Conservation (phyloP, 208 protist species). For the Wallacemonas sp. region DNA sequence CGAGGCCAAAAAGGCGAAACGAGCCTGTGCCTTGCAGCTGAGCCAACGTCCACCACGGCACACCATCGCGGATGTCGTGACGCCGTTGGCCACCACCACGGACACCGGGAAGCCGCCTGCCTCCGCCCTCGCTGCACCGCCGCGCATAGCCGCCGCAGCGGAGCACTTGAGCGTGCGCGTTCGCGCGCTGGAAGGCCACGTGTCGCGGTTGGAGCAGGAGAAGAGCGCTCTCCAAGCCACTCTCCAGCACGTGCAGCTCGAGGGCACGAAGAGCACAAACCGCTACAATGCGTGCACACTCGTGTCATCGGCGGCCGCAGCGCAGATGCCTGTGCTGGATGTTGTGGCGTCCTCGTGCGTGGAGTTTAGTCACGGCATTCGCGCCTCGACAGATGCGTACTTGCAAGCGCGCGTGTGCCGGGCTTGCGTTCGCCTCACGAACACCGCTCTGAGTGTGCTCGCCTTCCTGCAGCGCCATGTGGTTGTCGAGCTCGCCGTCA, state of each 20-base stretch:
- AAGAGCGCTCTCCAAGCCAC: neutral
- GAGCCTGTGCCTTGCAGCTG: slow-evolving; percentile 17
- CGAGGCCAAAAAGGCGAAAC: slow-evolving; percentile 50
- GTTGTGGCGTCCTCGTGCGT: slow-evolving; percentile 24
- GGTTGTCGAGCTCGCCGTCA: slow-evolving; percentile 26
- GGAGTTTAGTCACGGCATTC: slow-evolving; percentile 22
- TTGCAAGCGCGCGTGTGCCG: neutral
- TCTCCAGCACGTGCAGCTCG: neutral
- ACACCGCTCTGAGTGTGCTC: slow-evolving; percentile 21
- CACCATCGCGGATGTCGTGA: slow-evolving; percentile 27
- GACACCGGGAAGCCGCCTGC: neutral
- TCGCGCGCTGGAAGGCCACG: neutral
- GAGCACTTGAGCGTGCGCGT: slow-evolving; percentile 8
- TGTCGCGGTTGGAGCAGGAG: neutral
- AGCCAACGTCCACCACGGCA: neutral
- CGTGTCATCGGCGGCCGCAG: slow-evolving; percentile 7
- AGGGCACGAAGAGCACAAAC: neutral
- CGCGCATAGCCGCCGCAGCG: too few relatives aligned
- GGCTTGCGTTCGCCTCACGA: slow-evolving; percentile 4
- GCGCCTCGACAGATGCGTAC: slow-evolving; percentile 1
- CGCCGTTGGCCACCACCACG: neutral
- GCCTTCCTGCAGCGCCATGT: slow-evolving; percentile 20
- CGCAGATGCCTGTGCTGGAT: slow-evolving; percentile 25
- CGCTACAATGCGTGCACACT: neutral
- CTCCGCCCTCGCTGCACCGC: too few relatives aligned